phyloP scores from a whole-genome alignment of 805 yeast species.

The Zygosaccharomyces kombuchaensis region DNA sequence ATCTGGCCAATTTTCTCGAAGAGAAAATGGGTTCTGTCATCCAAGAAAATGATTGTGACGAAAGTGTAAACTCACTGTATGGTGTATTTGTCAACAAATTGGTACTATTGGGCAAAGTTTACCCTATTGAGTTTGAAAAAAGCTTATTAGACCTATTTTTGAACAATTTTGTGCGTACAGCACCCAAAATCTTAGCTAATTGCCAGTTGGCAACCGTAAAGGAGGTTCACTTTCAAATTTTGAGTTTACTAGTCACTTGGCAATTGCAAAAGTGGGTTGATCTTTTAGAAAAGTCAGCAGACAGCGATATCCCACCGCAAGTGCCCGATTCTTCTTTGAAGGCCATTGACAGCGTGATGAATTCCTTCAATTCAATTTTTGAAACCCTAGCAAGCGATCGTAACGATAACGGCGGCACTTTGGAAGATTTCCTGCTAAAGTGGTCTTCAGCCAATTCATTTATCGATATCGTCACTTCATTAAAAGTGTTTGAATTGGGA shows the following conservation, averaged over 20 bases:
- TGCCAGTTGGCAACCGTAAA: conserved; percentile 13
- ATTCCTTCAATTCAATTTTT: conserved; percentile 15
- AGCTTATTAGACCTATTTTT: conserved; percentile 20
- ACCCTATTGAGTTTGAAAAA: conserved; percentile 23
- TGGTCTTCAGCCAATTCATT: conserved; percentile 22
- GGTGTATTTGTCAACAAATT: conserved; percentile 30
- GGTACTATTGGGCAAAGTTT: conserved; percentile 25
- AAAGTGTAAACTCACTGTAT: conserved; percentile 15
- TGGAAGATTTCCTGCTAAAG: conserved; percentile 10
- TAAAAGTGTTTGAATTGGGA: conserved; percentile 29
- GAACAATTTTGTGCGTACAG: conserved; percentile 13
- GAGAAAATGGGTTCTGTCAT: conserved; percentile 12
- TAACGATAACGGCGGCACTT: not conserved
- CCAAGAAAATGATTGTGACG: conserved; percentile 11
- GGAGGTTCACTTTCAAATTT: conserved; percentile 25
- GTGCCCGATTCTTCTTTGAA: conserved; percentile 11
- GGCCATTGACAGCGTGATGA: conserved; percentile 14
- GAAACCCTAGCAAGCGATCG: conserved; percentile 5
- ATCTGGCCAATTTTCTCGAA: conserved; percentile 24
- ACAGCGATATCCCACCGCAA: conserved; percentile 1
- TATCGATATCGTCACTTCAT: conserved; percentile 25
- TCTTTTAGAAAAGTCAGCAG: conserved; percentile 15
- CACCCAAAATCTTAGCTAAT: conserved; percentile 13
- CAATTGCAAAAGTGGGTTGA: conserved; percentile 30
- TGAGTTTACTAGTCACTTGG: conserved; percentile 28